Evolutionary conservation across 1,139 yeast species (phyloP).

Genomic region (Blastobotrys buckinghamii): DNA sequence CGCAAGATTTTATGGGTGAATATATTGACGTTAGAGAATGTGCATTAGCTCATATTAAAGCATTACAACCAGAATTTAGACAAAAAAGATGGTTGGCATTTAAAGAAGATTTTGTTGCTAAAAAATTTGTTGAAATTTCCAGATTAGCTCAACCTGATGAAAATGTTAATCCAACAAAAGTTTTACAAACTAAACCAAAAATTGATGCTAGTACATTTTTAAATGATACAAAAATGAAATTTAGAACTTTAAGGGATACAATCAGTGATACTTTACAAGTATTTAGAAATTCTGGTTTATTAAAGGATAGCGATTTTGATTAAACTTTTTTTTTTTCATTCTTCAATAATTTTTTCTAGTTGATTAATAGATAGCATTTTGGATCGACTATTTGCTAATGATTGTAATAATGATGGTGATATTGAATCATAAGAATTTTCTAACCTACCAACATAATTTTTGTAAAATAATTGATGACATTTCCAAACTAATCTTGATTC

Average conservation of each 20-base stretch:
- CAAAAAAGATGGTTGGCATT: slow-evolving; percentile 4
- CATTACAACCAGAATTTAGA: slow-evolving; percentile 2
- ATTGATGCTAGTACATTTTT: slow-evolving; percentile 7
- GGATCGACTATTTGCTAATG: neutral
- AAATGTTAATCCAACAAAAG: neutral
- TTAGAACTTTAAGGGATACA: slow-evolving; percentile 2
- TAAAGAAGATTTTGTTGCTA: slow-evolving; percentile 1
- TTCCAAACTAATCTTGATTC: slow-evolving; percentile 1
- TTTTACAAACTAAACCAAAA: slow-evolving; percentile 1
- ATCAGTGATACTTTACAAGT: slow-evolving; percentile 3
- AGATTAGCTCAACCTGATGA: slow-evolving; percentile 7
- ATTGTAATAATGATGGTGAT: neutral
- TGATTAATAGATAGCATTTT: neutral
- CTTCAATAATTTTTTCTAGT: slow-evolving; percentile 1
- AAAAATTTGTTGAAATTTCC: slow-evolving; percentile 7
- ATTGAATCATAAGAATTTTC: neutral
- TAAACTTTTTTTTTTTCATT: neutral
- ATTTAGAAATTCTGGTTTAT: neutral
- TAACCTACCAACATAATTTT: neutral
- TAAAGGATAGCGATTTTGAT: neutral
- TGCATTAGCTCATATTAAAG: slow-evolving; percentile 2
- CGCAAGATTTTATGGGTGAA: neutral
- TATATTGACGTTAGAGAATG: slow-evolving; percentile 7
- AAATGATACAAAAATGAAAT: slow-evolving; percentile 1
- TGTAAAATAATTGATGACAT: neutral